phyloP scores from a whole-genome alignment of 2,329 filamentous ascomycete species.

The Apiospora malaysiana region DNA sequence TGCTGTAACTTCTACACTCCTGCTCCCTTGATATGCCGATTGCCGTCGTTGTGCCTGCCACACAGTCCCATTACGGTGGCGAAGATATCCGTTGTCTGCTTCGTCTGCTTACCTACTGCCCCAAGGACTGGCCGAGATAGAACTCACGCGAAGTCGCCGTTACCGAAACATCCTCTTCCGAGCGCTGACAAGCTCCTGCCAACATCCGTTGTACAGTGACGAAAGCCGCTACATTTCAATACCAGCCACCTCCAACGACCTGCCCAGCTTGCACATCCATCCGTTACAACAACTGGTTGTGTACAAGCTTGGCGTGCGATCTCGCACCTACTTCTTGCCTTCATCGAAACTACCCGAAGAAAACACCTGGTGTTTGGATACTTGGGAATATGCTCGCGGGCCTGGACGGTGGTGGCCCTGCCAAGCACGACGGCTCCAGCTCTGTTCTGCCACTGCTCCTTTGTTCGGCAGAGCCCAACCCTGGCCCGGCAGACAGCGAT shows the following conservation, averaged over 20 bases:
- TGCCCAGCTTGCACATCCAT: not conserved
- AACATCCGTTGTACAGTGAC: not conserved
- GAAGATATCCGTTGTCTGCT: not conserved
- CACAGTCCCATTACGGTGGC: not conserved
- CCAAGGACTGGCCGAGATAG: not conserved
- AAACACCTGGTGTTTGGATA: not conserved
- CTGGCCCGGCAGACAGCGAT: not conserved
- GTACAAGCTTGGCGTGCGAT: not conserved
- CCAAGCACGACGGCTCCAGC: not conserved
- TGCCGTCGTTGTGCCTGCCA: not conserved
- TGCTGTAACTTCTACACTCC: not conserved
- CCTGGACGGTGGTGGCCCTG: not conserved
- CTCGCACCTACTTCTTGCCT: no score
- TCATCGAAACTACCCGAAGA: not conserved
- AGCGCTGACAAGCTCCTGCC: not conserved
- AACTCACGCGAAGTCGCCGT: not conserved
- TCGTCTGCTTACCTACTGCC: not conserved
- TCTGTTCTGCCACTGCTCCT: not conserved
- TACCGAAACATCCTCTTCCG: not conserved
- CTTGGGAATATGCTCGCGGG: not conserved
- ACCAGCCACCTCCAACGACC: not conserved
- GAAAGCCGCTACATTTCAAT: not conserved
- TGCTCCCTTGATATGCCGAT: not conserved
- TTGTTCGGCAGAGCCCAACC: not conserved
- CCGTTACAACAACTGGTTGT: not conserved